Conservation (phyloP, 108 stramenopile genomes). For the Fistulifera solaris region DNA sequence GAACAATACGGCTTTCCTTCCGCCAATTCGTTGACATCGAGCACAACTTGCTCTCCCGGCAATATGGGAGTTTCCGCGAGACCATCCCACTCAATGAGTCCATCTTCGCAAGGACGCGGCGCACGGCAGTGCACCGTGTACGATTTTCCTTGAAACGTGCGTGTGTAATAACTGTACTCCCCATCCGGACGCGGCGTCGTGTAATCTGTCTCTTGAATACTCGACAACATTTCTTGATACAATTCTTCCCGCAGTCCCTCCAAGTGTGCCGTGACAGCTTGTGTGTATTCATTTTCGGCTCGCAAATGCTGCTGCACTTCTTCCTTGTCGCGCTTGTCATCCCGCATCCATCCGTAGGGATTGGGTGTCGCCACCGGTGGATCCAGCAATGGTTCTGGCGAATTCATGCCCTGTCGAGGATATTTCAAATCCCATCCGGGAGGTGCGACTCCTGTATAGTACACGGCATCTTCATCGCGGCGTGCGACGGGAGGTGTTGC, state of each 20-base stretch:
- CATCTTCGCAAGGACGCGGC: constrained; percentile 17
- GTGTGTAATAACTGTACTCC: constrained; percentile 74
- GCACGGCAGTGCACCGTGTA: constrained; percentile 84
- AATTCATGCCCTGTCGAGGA: constrained; percentile 54
- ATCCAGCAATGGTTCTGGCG: constrained; percentile 50
- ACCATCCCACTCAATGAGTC: constrained; percentile 49
- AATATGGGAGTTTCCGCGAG: constrained; percentile 48
- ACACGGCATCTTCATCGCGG: constrained; percentile 61
- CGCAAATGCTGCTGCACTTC: constrained; percentile 69
- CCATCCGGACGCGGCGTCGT: constrained; percentile 61
- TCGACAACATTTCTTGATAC: constrained; percentile 66
- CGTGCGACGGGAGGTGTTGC: constrained; percentile 40
- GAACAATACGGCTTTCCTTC: constrained; percentile 74
- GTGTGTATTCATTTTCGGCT: constrained; percentile 80
- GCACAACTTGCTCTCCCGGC: constrained; percentile 56
- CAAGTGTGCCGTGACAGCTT: constrained; percentile 53
- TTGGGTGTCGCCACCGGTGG: constrained; percentile 62
- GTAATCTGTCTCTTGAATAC: constrained; percentile 81
- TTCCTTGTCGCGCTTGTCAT: constrained; percentile 61
- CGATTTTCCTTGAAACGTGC: constrained; percentile 81
- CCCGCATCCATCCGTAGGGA: constrained; percentile 91
- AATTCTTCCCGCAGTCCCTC: constrained; percentile 40
- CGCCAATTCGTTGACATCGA: constrained; percentile 87
- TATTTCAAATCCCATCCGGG: constrained; percentile 13
- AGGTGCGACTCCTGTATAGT: constrained; percentile 44